phyloP scores from a whole-genome alignment of 1,139 yeast genomes.

The Yarrowia galli region DNA sequence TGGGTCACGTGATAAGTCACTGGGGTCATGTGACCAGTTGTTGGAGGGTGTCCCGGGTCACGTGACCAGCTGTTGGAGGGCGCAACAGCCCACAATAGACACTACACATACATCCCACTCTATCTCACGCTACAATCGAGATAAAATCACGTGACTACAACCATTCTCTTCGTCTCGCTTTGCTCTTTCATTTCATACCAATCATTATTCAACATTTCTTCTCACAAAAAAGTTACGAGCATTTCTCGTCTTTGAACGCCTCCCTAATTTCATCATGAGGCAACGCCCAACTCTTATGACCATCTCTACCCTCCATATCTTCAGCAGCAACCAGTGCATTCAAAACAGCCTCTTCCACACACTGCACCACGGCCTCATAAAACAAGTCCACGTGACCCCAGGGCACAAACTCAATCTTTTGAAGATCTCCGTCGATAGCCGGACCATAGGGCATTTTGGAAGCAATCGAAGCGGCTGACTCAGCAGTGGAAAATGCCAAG shows the following conservation, averaged over 20 bases:
- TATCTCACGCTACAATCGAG: too few relatives aligned
- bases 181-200: too few relatives aligned
- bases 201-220: too few relatives aligned
- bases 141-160: too few relatives aligned
- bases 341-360: constrained; percentile 19
- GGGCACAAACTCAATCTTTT: constrained; percentile 5
- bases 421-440: not conserved
- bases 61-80: too few relatives aligned
- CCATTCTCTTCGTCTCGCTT: too few relatives aligned
- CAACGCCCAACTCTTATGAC: constrained; percentile 15
- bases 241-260: not conserved
- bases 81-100: too few relatives aligned
- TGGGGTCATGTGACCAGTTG: too few relatives aligned
- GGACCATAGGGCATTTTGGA: constrained; percentile 24
- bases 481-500: constrained; percentile 16
- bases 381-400: constrained; percentile 26
- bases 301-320: constrained; percentile 25
- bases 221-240: too few relatives aligned
- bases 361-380: constrained; percentile 19
- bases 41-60: too few relatives aligned
- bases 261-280: not conserved
- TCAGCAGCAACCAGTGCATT: constrained; percentile 9
- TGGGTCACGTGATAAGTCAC: too few relatives aligned
- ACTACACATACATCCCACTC: too few relatives aligned
- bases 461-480: not conserved